These are phyloP conservation scores for Xylaria sp. DNA, from an alignment of 2,329 filamentous ascomycete species.

Conservation along the genomic window DNA sequence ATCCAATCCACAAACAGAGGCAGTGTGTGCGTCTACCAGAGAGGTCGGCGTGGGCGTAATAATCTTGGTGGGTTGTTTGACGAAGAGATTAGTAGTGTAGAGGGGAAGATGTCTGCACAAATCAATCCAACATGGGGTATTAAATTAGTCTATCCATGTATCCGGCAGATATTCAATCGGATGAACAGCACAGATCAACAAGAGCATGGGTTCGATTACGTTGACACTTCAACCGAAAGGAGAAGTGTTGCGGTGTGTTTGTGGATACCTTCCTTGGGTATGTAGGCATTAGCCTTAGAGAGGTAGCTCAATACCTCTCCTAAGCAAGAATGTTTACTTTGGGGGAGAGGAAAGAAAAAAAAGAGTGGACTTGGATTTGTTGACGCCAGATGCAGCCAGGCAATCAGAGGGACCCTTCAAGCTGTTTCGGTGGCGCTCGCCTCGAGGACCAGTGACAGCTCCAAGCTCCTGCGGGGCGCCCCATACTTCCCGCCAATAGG, in stretches of 20 bases:
- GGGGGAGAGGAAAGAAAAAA: constrained; percentile 20
- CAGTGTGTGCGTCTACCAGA: not conserved
- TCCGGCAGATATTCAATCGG: constrained; percentile 7
- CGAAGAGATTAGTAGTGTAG: constrained; percentile 5
- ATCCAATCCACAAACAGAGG: constrained; percentile 4
- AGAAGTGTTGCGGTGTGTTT: constrained; percentile 33
- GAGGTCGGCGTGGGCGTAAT: constrained; percentile 2
- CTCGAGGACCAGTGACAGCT: constrained; percentile 29
- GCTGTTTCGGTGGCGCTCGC: constrained; percentile 24
- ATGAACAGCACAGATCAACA: constrained; percentile 26
- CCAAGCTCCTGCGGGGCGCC: constrained; percentile 20
- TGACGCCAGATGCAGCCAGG: constrained; percentile 31
- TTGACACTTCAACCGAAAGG: constrained; percentile 20
- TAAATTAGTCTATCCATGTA: constrained; percentile 11
- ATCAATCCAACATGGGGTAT: constrained; percentile 7
- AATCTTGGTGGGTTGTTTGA: not conserved
- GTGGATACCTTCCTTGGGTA: constrained; percentile 4
- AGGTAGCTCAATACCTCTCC: not conserved
- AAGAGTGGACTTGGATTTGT: constrained; percentile 32
- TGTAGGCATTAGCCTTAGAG: not conserved
- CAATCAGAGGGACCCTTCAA: constrained; percentile 10
- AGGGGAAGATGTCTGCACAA: constrained; percentile 20
- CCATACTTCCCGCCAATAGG: constrained; percentile 26
- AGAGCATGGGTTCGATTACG: constrained; percentile 23
- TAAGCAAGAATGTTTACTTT: constrained; percentile 31